Base-by-base conservation (phyloP, 1,284 basidiomycete species). In the Xerocomus minutiporus region DNA sequence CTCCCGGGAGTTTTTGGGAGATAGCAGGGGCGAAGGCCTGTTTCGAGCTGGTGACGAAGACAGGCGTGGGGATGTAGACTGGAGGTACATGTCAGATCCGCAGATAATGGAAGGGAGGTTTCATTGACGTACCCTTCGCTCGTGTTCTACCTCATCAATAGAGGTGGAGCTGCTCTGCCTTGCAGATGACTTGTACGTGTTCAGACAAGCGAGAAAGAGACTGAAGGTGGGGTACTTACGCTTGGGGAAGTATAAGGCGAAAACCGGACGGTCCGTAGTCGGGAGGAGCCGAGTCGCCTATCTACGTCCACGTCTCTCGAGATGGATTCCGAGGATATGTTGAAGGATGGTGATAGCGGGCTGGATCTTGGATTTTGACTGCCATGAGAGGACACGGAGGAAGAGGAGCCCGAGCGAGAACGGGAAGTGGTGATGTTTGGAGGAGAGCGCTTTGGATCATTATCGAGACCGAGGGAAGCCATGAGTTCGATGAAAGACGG, bases 401-500 rank as follows among this genome's bases (percentile, higher is more conserved):
- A 69, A 43, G 56, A 67, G 5, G 72, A 73, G 48, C 60, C 56
- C 2, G 73, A 67, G 52, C 72, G 66, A 46, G 68, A 57, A 31
- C 66, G 68, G 15, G 61, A 39, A 5, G 51, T 40, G 34, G 42
- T 52, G 51, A 68, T 47, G 28, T 40, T 52, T 6, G 58, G 49
- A 9, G 68, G 51, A 5, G 76, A 75, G 25, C 34, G 47, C n/a
- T 65, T 61, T 32, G 53, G 5, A 26, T 70, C 64, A 60, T 71
- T 72, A 54, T 85, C 80, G 67, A 90, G 76, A 57, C 86, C 88
- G 60, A 91, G 76, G 57, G 88, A 81, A 57, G 81, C 80, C 86
- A 91, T 88, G 68, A 91, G 84, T 72, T 90, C 82, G 55, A 88
- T 82, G 68, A 91, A 91, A 54, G 88, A 89, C 64, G 88, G 88